Evolutionary conservation across 2,329 filamentous ascomycete genomes (phyloP), one percentile per base, ranked within the genome.

Genomic region (Fusarium continuum): DNA sequence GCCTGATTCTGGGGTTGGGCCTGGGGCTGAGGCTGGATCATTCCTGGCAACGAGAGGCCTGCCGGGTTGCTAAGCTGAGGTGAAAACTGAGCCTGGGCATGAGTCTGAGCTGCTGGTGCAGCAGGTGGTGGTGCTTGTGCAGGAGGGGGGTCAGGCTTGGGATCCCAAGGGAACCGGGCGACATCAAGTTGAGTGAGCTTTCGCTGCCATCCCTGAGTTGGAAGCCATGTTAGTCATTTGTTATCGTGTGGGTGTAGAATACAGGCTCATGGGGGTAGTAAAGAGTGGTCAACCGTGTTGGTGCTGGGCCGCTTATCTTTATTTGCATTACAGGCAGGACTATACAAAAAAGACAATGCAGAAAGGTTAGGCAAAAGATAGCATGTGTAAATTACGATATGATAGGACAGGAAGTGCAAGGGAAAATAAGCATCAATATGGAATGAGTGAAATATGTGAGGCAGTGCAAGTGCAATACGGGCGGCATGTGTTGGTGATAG

Each of bases 91-190:
- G 72, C 65, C 61, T 76, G 74, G 7, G 71, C 61, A 43, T 75
- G 73, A 13, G 62, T 55, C 29, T 70, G 69, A 31, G 61, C 55
- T 22, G 68, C 52, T 23, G 71, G 46, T 36, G 59, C 38, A 25
- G 67, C 59, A 38, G 72, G 54, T 20, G 67, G 61, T 68, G 74
- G 43, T 73, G 77, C 63, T 72, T 78, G 73, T 75, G 72, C 61
- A 64, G 73, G 67, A 19, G 73, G 65, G n/a, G 86, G 84, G 47
- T 91, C 88, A 44, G 90, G 89, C 73, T 91, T 89, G 36, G 95
- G 94, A 74, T 99, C 95, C 95, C 95, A 99, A 10, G 95, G 94
- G 75, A 98, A 97, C 54, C 86, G 82, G 57, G 95, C 95, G 61
- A 98, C 90, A 67, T 90, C 88, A 66, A 96, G 88, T 68, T 88